Evolutionary conservation across 768 basidiomycete species (phyloP).

Genomic region (Trametes maxima): DNA sequence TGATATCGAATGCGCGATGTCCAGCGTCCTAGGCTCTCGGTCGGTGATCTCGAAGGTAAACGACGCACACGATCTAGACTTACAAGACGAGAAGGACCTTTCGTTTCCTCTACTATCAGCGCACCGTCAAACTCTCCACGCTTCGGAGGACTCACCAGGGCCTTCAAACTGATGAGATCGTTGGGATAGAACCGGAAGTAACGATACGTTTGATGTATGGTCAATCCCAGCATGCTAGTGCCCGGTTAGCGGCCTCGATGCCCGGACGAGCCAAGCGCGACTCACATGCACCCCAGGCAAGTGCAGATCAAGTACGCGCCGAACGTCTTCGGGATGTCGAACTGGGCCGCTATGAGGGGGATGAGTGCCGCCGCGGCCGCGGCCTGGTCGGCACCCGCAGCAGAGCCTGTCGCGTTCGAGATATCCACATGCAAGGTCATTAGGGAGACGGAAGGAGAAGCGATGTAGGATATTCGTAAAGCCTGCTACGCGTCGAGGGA

Average conservation of each 20-base stretch:
- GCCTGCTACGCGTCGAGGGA: too few relatives aligned
- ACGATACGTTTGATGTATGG: slow-evolving; percentile 10
- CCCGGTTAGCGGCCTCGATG: neutral
- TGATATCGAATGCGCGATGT: slow-evolving; percentile 6
- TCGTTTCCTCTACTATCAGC: too few relatives aligned
- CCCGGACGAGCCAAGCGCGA: neutral
- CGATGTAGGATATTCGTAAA: too few relatives aligned
- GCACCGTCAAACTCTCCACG: too few relatives aligned
- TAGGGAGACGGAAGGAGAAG: too few relatives aligned
- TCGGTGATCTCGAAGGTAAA: too few relatives aligned
- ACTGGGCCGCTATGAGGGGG: neutral
- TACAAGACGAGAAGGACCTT: neutral
- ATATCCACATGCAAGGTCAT: too few relatives aligned
- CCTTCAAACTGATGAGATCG: neutral
- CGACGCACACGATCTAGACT: neutral
- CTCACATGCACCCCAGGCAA: slow-evolving; percentile 14
- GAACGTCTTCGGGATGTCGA: slow-evolving; percentile 8
- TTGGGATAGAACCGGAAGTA: slow-evolving; percentile 6
- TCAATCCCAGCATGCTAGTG: slow-evolving; percentile 7
- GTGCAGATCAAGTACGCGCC: slow-evolving; percentile 12
- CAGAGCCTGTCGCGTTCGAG: too few relatives aligned
- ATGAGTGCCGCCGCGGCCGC: neutral
- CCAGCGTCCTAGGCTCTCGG: neutral
- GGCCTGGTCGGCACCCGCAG: neutral
- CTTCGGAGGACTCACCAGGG: too few relatives aligned